Percentiles rank a stretch among this genome's conserved stretches.
phyloP scores from a whole-genome alignment of 371 early-diverging fungal species.

The Mucor irregularis region DNA sequence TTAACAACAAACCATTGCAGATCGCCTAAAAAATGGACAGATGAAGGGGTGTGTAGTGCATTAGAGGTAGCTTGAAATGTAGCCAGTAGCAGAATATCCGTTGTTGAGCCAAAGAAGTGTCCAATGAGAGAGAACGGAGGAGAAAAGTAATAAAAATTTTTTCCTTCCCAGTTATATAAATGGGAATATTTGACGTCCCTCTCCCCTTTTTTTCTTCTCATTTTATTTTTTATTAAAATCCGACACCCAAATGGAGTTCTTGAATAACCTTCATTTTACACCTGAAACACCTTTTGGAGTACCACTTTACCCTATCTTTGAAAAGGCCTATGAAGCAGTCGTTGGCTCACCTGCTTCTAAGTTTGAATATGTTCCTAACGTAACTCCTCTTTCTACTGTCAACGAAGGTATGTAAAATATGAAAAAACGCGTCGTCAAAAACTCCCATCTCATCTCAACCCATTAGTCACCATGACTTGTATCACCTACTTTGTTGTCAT shows the following conservation, averaged over 20 bases:
- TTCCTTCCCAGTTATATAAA: too few relatives aligned
- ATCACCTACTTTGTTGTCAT: conserved; percentile 69
- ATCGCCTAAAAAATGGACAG: too few relatives aligned
- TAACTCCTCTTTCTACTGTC: conserved; percentile 70
- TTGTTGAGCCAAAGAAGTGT: too few relatives aligned
- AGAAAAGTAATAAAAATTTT: too few relatives aligned
- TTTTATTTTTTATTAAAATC: background rate
- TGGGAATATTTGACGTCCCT: background rate
- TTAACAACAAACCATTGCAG: too few relatives aligned
- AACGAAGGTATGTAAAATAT: conserved; percentile 37
- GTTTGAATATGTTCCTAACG: conserved; percentile 61
- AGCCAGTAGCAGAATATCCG: too few relatives aligned
- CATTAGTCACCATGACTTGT: conserved; percentile 50
- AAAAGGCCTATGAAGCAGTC: conserved; percentile 44
- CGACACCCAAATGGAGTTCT: conserved; percentile 12
- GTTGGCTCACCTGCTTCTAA: conserved; percentile 47
- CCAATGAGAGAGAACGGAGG: too few relatives aligned
- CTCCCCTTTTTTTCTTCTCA: background rate
- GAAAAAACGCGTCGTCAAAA: background rate
- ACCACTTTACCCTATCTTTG: conserved; percentile 53
- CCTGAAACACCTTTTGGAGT: conserved; percentile 59
- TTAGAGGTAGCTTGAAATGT: too few relatives aligned
- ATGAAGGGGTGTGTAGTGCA: too few relatives aligned
- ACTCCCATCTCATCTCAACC: background rate
- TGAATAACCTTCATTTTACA: conserved; percentile 46